Evolutionary conservation across 495 filamentous ascomycete genomes (phyloP).

Genomic region (Evansstolkia leycettana): DNA sequence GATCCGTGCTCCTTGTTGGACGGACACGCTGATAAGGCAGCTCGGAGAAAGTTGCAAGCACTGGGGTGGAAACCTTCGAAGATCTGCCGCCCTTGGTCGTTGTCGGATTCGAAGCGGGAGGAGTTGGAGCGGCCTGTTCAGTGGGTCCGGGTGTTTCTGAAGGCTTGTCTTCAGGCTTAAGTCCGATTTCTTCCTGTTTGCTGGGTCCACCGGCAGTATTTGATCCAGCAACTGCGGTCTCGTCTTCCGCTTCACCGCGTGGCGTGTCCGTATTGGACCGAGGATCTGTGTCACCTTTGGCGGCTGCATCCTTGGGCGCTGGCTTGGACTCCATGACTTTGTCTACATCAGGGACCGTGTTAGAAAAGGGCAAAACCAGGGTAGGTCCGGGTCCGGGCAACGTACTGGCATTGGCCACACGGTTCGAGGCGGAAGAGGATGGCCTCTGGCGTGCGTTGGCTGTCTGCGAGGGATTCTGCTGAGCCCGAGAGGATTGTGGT

Average conservation of each 20-base stretch:
- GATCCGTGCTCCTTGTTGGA: conserved; percentile 29
- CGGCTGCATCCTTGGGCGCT: conserved; percentile 16
- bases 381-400: conserved; percentile 2
- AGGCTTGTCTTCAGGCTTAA: conserved; percentile 15
- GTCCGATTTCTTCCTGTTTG: conserved; percentile 17
- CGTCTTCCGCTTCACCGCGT: conserved; percentile 14
- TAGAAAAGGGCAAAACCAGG: not conserved
- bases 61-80: conserved; percentile 50
- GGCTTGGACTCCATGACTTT: conserved; percentile 25
- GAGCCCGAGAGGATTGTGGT: conserved; percentile 52
- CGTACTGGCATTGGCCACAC: conserved; percentile 18
- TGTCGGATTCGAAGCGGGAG: conserved; percentile 1
- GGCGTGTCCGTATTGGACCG: conserved; percentile 13
- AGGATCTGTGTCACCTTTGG: conserved; percentile 16
- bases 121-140: not conserved
- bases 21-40: conserved; percentile 21
- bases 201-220: not conserved
- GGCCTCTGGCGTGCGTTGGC: conserved; percentile 44
- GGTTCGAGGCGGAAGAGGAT: conserved; percentile 47
- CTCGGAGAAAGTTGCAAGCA: conserved; percentile 29
- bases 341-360: conserved; percentile 10
- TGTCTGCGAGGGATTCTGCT: conserved; percentile 52
- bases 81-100: conserved; percentile 21
- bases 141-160: not conserved
- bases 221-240: conserved; percentile 22